These are phyloP conservation scores for Calonectria leucothoes DNA, from an alignment of 2,329 filamentous ascomycete genomes.

Conservation along the genomic window DNA sequence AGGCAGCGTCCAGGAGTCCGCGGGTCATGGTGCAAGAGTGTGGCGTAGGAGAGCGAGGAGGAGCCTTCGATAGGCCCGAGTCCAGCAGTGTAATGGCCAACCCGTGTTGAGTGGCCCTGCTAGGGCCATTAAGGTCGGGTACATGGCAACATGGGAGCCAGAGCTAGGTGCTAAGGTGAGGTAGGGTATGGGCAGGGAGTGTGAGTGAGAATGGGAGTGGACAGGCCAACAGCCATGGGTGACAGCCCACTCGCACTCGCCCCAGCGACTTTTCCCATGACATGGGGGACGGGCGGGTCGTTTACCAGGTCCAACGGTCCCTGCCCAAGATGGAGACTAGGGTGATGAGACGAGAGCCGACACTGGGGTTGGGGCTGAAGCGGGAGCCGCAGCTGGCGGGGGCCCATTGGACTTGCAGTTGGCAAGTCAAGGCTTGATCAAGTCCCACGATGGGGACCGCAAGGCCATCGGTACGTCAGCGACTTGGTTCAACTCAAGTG, in stretches of 20 bases:
- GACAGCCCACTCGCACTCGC: slow-evolving; percentile 31
- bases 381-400: slow-evolving; percentile 40
- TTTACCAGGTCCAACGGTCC: slow-evolving; percentile 35
- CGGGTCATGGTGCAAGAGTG: slow-evolving; percentile 40
- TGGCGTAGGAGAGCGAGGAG: slow-evolving; percentile 45
- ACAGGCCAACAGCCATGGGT: slow-evolving; percentile 8
- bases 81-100: slow-evolving; percentile 31
- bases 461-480: slow-evolving; percentile 38
- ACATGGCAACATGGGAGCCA: slow-evolving; percentile 24
- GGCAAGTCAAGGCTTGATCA: slow-evolving; percentile 30
- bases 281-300: slow-evolving; percentile 36
- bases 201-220: slow-evolving; percentile 13
- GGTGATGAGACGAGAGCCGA: slow-evolving; percentile 44
- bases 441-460: slow-evolving; percentile 34
- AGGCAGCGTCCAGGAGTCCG: slow-evolving; percentile 39
- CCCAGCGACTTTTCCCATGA: slow-evolving; percentile 35
- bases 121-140: slow-evolving; percentile 38
- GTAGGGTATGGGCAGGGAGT: slow-evolving; percentile 27
- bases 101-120: slow-evolving; percentile 38
- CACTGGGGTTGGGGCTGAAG: slow-evolving; percentile 38
- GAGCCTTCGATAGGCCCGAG: slow-evolving; percentile 44
- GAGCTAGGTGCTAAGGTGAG: slow-evolving; percentile 1
- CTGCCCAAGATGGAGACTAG: slow-evolving; percentile 39
- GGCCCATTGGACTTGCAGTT: slow-evolving; percentile 26
- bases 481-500: slow-evolving; percentile 34